Evolutionary conservation across 2,329 filamentous ascomycete genomes (phyloP).

Genomic region (Ceratocystis cubensis): DNA sequence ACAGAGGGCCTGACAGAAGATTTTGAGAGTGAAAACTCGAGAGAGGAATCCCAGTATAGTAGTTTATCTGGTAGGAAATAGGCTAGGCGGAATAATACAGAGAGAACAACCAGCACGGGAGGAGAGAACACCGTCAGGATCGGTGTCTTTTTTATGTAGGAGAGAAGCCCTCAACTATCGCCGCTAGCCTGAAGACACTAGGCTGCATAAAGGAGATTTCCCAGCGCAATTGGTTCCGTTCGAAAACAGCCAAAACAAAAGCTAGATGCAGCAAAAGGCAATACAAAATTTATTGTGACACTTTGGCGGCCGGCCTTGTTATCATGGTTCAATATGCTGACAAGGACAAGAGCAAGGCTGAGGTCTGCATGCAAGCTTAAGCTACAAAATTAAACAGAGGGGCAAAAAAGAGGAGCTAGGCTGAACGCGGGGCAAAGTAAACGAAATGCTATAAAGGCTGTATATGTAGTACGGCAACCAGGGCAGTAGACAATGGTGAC

Average conservation of each 20-base stretch:
- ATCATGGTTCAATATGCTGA: neutral
- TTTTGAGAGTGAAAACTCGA: neutral
- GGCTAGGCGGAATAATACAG: neutral
- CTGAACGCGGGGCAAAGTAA: conserved; percentile 12
- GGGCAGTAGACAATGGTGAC: neutral
- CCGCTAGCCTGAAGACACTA: neutral
- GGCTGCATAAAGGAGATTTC: neutral
- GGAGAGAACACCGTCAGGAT: neutral
- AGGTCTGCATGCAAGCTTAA: neutral
- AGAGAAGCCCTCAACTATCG: neutral
- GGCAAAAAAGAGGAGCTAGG: neutral
- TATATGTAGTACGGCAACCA: neutral
- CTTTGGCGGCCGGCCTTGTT: neutral
- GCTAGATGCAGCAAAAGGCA: neutral
- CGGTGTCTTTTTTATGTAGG: neutral
- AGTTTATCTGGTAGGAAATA: neutral
- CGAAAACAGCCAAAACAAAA: neutral
- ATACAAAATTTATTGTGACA: neutral
- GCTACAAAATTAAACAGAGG: neutral
- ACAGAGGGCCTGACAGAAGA: neutral
- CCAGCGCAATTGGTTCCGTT: neutral
- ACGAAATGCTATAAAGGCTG: neutral
- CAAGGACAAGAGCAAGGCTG: neutral
- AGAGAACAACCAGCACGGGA: neutral
- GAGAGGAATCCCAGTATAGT: neutral